A percentile compares a stretch with the other conserved stretches of the same genome.
Evolutionary conservation across 306 rosid genomes (phyloP).

Genomic region (Cucumis melo): DNA sequence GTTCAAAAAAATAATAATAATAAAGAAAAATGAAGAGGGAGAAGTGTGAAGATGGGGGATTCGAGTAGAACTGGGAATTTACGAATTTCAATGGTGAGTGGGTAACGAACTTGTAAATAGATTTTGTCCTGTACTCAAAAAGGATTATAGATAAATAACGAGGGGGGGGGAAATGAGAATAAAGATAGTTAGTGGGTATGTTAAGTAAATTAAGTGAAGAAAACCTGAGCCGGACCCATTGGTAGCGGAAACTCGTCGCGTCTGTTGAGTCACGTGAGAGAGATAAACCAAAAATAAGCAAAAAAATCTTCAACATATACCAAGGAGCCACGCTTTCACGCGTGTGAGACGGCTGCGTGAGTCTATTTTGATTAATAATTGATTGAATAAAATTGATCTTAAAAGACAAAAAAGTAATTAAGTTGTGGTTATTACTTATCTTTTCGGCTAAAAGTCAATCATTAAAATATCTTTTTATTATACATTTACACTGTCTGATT

Average conservation of each 20-base stretch:
- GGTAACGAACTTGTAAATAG: neutral
- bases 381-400: too few relatives aligned
- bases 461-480: too few relatives aligned
- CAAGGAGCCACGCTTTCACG: neutral
- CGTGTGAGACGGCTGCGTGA: neutral
- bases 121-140: neutral
- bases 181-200: neutral
- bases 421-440: too few relatives aligned
- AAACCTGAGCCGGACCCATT: neutral
- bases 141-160: neutral
- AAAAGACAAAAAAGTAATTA: too few relatives aligned
- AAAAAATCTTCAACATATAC: neutral
- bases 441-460: too few relatives aligned
- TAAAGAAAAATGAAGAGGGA: neutral
- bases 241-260: neutral
- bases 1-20: neutral
- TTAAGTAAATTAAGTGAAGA: neutral
- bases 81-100: neutral
- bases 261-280: constrained; percentile 5
- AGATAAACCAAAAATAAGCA: neutral
- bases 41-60: neutral
- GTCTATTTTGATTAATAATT: neutral
- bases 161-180: neutral
- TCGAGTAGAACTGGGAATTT: neutral
- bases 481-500: too few relatives aligned